These are phyloP conservation scores for Pyricularia pennisetigena DNA, from an alignment of 2,329 filamentous ascomycete species.

Conservation along the genomic window DNA sequence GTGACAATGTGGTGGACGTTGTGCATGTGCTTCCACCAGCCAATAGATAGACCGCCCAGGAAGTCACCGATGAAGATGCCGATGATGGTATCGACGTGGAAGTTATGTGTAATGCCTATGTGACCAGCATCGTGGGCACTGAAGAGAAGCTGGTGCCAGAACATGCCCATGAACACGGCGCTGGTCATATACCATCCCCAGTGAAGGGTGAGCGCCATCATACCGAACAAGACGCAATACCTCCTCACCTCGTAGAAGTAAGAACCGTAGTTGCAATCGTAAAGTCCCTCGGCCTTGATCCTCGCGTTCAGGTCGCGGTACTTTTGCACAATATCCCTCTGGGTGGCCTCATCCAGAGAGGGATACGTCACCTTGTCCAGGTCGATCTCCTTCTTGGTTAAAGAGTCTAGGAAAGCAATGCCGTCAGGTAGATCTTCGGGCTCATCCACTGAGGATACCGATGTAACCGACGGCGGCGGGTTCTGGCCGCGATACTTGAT, in stretches of 20 bases:
- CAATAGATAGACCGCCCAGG: conserved; percentile 76
- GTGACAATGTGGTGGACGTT: conserved; percentile 97
- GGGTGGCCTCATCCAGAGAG: conserved; percentile 59
- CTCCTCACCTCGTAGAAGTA: conserved; percentile 68
- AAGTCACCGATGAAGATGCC: conserved; percentile 88
- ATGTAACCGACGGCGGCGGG: background rate
- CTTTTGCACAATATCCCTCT: conserved; percentile 66
- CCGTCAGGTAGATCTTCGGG: conserved; percentile 34
- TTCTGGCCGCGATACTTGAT: conserved; percentile 15
- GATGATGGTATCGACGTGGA: conserved; percentile 71
- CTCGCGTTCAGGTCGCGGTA: conserved; percentile 70
- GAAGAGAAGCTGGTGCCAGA: conserved; percentile 96
- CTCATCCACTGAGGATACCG: conserved; percentile 34
- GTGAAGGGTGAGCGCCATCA: conserved; percentile 52
- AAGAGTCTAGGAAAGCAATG: conserved; percentile 59
- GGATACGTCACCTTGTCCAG: conserved; percentile 77
- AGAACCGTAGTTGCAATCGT: conserved; percentile 71
- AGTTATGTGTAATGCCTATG: conserved; percentile 93
- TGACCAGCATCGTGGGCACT: conserved; percentile 91
- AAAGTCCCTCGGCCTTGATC: conserved; percentile 67
- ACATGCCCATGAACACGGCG: conserved; percentile 64
- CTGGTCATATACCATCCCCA: conserved; percentile 59
- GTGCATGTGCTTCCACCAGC: conserved; percentile 96
- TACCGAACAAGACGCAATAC: conserved; percentile 57
- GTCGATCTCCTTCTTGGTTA: conserved; percentile 65